These are phyloP conservation scores for Fusarium avenaceum DNA, from an alignment of 2,329 filamentous ascomycete genomes.

Conservation along the genomic window DNA sequence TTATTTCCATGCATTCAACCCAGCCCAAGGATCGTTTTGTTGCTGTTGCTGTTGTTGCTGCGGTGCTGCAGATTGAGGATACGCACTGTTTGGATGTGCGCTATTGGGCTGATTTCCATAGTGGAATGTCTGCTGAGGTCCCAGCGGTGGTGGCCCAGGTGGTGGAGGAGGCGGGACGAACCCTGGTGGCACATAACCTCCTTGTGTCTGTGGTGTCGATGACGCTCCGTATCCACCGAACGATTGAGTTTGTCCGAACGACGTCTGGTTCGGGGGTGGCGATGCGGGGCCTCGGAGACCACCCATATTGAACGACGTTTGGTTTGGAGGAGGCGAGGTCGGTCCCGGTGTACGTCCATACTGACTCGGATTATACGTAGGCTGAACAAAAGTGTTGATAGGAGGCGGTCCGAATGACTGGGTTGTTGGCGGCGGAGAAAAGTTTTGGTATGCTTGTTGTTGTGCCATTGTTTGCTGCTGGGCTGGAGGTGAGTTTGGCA, in stretches of 20 bases:
- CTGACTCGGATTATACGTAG: constrained; percentile 70
- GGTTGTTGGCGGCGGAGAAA: constrained; percentile 49
- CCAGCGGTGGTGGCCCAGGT: constrained; percentile 72
- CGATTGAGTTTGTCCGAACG: constrained; percentile 59
- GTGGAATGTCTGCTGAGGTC: constrained; percentile 73
- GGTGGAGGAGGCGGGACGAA: constrained; percentile 75
- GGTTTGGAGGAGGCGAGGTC: constrained; percentile 74
- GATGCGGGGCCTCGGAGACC: constrained; percentile 61
- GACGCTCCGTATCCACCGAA: constrained; percentile 56
- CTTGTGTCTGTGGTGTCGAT: constrained; percentile 58
- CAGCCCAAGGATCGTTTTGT: constrained; percentile 65
- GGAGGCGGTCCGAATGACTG: constrained; percentile 54
- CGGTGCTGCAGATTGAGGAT: constrained; percentile 51
- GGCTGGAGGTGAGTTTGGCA: constrained; percentile 62
- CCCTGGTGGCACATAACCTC: constrained; percentile 65
- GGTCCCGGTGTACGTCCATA: constrained; percentile 71
- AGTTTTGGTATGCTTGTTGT: constrained; percentile 61
- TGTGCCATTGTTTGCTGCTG: constrained; percentile 58
- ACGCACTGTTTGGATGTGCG: constrained; percentile 47
- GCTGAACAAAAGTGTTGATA: constrained; percentile 62
- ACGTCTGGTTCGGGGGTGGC: constrained; percentile 70
- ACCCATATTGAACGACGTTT: constrained; percentile 63
- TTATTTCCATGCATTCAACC: constrained; percentile 66
- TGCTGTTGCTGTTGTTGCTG: constrained; percentile 54
- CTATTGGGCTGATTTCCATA: constrained; percentile 57